Evolutionary conservation across 768 basidiomycete species (phyloP), one percentile per base, ranked within the genome.

Genomic region (Ramaria rubella): DNA sequence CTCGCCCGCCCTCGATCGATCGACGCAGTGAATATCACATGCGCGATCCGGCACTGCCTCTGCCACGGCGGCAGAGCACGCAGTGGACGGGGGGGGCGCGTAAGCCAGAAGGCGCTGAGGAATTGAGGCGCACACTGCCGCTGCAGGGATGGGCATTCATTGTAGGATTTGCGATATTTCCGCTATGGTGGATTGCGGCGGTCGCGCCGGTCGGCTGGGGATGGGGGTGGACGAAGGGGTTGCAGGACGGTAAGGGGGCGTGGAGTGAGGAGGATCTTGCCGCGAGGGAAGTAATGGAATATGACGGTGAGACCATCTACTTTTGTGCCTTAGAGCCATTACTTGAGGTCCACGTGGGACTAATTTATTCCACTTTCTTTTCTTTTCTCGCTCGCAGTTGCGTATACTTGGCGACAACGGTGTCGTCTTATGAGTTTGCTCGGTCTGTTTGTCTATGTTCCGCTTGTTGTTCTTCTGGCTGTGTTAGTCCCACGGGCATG

Each of bases 131-230:
- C 3, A 19, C 36, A 23, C 46, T 50, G 53, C 81, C 87, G 3
- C 57, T 81, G 24, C 86, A 88, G 59, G 84, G 85, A 12, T 90
- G 88, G 88, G 67, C 82, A 24, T 90, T 91, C 69, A 89, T 88
- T 65, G 55, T 85, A 55, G 88, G 87, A 14, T 89, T 90, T 59
- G 56, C 81, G 21, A 64, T 75, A 72, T 67, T 68, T 75, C 68
- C 88, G 72, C 63, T 87, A 70, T 71, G 67, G 87, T 70, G 88
- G 86, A 73, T 90, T 72, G 86, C 73, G 66, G 68, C 73, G 69
- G 78, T 68, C 52, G 70, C 76, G 77, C 72, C 73, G 24, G 77
- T 86, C 11, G 87, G 85, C 12, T 71, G 67, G 63, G 90, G 87
- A 24, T 74, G 88, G 64, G 36, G 75, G 86, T 19, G 85, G 80